Evolutionary conservation across 345 rosid species (phyloP).

Genomic region (Chamaenerion angustifolium): DNA sequence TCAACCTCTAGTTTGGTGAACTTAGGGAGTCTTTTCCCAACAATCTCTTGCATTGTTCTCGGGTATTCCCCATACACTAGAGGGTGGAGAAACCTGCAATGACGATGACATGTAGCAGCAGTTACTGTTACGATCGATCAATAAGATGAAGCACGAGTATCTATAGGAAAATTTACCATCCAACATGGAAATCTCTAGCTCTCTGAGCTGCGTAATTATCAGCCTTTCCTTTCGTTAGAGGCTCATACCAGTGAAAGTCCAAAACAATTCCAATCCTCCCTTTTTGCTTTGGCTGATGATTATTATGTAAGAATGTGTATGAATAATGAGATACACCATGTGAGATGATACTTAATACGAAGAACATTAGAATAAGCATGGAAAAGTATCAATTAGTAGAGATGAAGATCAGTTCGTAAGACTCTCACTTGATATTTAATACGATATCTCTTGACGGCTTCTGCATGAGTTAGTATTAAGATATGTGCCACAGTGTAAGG

Average conservation of each 20-base stretch:
- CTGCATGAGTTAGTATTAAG: constrained; percentile 46
- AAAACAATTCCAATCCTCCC: constrained; percentile 50
- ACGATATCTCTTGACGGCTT: constrained; percentile 41
- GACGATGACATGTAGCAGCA: not conserved
- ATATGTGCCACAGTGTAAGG: constrained; percentile 51
- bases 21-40: constrained; percentile 35
- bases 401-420: no score
- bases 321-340: no score
- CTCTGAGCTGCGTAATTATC: constrained; percentile 52
- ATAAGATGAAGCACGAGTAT: not conserved
- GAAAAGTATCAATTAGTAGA: not conserved
- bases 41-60: constrained; percentile 35
- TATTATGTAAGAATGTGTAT: no score
- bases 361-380: not conserved
- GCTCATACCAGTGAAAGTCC: constrained; percentile 59
- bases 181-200: constrained; percentile 63
- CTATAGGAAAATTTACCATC: constrained; percentile 30
- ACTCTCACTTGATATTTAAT: constrained; percentile 27
- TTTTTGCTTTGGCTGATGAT: constrained; percentile 27
- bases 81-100: constrained; percentile 49
- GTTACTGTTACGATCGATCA: not conserved
- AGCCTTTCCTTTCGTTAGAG: constrained; percentile 34
- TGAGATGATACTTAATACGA: not conserved
- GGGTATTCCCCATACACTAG: constrained; percentile 59
- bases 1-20: constrained; percentile 21